Percentiles rank a stretch among this genome's conserved stretches.
Conservation (phyloP, 2,329 filamentous ascomycete genomes). For the Aspergillus latus region DNA sequence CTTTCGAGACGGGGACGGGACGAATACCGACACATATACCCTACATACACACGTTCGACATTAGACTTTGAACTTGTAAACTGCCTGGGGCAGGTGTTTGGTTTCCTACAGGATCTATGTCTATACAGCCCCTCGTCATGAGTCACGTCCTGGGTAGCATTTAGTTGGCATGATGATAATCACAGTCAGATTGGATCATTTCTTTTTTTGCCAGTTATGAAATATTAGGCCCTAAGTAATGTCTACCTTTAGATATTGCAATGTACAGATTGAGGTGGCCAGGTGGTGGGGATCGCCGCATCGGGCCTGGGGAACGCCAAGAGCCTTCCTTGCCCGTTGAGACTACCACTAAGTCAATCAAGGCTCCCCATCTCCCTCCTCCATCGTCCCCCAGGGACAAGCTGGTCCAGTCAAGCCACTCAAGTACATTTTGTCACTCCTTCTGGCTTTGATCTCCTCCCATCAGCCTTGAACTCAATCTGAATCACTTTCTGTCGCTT, state of each 20-base stretch:
- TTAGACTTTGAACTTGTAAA: slow-evolving; percentile 9
- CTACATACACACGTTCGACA: slow-evolving; percentile 40
- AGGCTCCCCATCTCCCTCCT: not conserved
- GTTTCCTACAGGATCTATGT: slow-evolving; percentile 1
- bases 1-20: slow-evolving; percentile 43
- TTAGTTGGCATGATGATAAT: not conserved
- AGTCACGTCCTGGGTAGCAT: slow-evolving; percentile 9
- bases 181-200: not conserved
- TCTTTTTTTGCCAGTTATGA: not conserved
- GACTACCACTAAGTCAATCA: slow-evolving; percentile 19
- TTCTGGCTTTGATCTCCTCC: not conserved
- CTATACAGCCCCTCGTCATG: slow-evolving; percentile 11
- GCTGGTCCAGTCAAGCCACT: slow-evolving; percentile 1
- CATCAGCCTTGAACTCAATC: not conserved
- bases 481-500: not conserved
- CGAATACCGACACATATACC: slow-evolving; percentile 41
- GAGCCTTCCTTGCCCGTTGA: slow-evolving; percentile 15
- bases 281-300: slow-evolving; percentile 11
- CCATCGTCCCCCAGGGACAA: slow-evolving; percentile 6
- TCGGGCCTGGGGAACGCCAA: slow-evolving; percentile 36
- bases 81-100: not conserved
- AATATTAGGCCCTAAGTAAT: too few species aligned
- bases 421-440: not conserved
- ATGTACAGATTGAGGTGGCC: not conserved
- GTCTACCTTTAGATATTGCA: too few species aligned